phyloP scores from a whole-genome alignment of 148 eudicot species.

The Amaranthus cruentus region DNA sequence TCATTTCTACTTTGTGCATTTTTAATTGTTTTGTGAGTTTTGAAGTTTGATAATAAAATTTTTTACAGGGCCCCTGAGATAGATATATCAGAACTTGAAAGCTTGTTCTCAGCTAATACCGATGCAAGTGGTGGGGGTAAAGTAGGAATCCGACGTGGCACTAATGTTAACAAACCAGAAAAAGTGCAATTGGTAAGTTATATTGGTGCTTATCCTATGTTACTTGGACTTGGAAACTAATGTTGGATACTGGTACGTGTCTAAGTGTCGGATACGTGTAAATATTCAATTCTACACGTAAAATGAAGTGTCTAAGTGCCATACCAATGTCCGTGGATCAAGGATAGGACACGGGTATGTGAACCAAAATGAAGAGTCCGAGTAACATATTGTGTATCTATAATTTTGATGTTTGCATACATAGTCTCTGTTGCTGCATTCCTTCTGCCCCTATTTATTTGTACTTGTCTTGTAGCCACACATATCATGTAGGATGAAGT shows the following conservation, averaged over 20 bases:
- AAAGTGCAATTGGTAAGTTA: constrained; percentile 90
- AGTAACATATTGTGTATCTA: neutral
- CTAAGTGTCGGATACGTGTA: too few species aligned
- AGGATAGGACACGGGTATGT: too few species aligned
- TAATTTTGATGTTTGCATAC: too few species aligned
- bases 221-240: neutral
- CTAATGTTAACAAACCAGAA: constrained; percentile 82
- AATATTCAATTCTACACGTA: neutral
- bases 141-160: constrained; percentile 62
- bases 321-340: too few species aligned
- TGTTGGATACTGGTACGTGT: too few species aligned
- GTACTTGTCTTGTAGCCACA: too few species aligned
- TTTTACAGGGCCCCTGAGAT: constrained; percentile 90
- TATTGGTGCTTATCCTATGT: neutral
- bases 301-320: too few species aligned
- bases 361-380: neutral
- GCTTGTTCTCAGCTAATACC: constrained; percentile 81
- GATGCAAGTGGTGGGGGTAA: constrained; percentile 56
- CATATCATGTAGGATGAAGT: too few species aligned
- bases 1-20: neutral
- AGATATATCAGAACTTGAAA: constrained; percentile 94
- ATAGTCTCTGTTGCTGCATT: too few species aligned
- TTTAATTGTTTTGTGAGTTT: constrained; percentile 5
- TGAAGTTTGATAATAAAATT: constrained; percentile 18
- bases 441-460: too few species aligned